Evolutionary conservation across 768 basidiomycete species (phyloP).

Genomic region (Mrakia blollopis): DNA sequence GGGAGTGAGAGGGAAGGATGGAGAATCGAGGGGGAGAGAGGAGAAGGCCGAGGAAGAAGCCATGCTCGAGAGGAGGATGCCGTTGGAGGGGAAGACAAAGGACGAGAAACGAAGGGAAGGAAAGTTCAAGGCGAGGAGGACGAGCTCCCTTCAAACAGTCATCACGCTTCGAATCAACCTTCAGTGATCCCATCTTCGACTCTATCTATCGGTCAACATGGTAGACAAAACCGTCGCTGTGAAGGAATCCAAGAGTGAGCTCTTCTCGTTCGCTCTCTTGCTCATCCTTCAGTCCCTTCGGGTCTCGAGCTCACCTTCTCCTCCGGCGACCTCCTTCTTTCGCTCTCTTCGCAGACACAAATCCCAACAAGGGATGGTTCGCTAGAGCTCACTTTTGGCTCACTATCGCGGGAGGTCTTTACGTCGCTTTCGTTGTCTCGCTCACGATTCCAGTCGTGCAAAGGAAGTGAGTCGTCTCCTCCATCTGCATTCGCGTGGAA

Average conservation of each 20-base stretch:
- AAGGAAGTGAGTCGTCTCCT: conserved; percentile 54
- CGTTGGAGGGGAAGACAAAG: not conserved
- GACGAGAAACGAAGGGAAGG: not conserved
- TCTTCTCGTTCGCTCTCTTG: not conserved
- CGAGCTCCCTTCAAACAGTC: not conserved
- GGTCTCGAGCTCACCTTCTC: conserved; percentile 7
- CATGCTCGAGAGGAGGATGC: not conserved
- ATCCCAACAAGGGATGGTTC: conserved; percentile 31
- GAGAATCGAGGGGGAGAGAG: not conserved
- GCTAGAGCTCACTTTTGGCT: conserved; percentile 43
- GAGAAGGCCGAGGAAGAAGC: not conserved
- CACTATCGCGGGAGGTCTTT: conserved; percentile 53
- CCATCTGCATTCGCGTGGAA: not conserved
- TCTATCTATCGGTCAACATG: not conserved
- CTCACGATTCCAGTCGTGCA: conserved; percentile 63
- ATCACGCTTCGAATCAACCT: not conserved
- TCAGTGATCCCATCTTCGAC: not conserved
- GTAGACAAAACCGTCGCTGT: not conserved
- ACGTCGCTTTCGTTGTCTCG: conserved; percentile 53
- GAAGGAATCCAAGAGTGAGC: not conserved
- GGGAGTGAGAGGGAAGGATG: not conserved
- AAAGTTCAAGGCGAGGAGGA: not conserved
- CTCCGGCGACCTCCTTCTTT: not conserved
- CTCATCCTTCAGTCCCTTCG: not conserved
- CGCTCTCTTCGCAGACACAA: not conserved